Base-by-base conservation (phyloP, 768 basidiomycete species). In the Amanita polypyramis region DNA sequence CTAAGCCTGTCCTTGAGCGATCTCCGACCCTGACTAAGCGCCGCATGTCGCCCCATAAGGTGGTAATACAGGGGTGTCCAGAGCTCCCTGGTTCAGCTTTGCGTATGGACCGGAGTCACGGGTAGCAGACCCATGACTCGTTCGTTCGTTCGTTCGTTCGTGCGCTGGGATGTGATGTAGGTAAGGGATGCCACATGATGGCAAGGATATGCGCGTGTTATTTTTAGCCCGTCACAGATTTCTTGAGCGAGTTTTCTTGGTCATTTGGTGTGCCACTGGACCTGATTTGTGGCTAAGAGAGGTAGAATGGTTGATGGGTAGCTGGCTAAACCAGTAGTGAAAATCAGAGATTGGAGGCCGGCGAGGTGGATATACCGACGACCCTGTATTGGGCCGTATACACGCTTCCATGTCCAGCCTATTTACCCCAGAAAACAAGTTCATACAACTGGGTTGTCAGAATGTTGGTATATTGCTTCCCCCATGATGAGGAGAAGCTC, bases 351-450 rank as follows among this genome's bases (percentile, higher is more conserved):
- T 14, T 15, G 35, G n/a, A 15, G 35, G 14, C n/a, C 10, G 17
- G 39, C n/a, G 39, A 10, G 39, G 20, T 5, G 11, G 4, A 40
- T n/a, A 17, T 39, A 23, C 20, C 41, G 17, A 11, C 43, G 30
- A n/a, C 42, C 42, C 42, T 43, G 42, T 14, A 5, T 20, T 19
- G 29, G 15, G 4, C 32, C 30, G 30, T 20, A n/a, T n/a, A 19
- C 43, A 44, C 30, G 43, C 7, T 7, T 44, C 17, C 43, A 44
- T 29, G 43, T 4, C 15, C 23, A 43, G 32, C 20, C 43, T 44
- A 44, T 44, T 27, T 44, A 44, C 43, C 43, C 43, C 43, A 44
- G 43, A 34, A 25, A 33, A 20, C 15, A 23, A 14, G 1, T 44
- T n/a, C 9, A 17, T 12, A 20, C 25, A 27, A 27, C 25, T 7